These are phyloP conservation scores for Fraxinus pennsylvanica DNA, from an alignment of 257 asterid genomes.

Conservation along the genomic window DNA sequence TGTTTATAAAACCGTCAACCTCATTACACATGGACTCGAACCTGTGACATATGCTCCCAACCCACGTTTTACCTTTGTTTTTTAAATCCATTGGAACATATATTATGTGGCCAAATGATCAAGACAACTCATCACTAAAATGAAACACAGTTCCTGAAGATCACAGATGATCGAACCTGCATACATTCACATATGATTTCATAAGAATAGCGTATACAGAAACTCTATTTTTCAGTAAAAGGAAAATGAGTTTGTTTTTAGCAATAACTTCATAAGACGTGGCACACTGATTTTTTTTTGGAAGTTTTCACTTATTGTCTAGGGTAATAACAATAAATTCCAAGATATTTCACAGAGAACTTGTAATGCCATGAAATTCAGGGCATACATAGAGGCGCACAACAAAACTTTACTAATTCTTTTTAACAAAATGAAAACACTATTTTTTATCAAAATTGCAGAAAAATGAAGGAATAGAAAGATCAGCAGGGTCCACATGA, in stretches of 20 bases:
- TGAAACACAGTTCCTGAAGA: slow-evolving; percentile 7
- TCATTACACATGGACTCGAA: slow-evolving; percentile 66
- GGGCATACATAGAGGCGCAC: not conserved
- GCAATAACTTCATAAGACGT: not conserved
- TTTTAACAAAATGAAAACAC: not conserved
- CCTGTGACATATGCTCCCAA: slow-evolving; percentile 63
- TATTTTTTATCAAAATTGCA: not conserved
- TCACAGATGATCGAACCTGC: slow-evolving; percentile 28
- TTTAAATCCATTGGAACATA: slow-evolving; percentile 41
- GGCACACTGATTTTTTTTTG: not conserved
- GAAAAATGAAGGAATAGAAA: not conserved
- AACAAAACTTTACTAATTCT: not conserved
- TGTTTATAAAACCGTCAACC: slow-evolving; percentile 64
- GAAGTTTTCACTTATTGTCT: not conserved
- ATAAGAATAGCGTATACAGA: not conserved
- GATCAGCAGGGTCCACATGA: not conserved
- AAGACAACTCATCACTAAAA: slow-evolving; percentile 22
- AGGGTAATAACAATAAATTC: not conserved
- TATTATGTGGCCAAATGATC: slow-evolving; percentile 12
- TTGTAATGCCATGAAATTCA: not conserved
- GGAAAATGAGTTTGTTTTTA: not conserved
- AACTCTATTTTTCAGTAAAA: not conserved
- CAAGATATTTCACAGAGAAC: not conserved
- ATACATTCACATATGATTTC: slow-evolving; percentile 9
- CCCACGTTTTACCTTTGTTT: slow-evolving; percentile 49